phyloP scores from a whole-genome alignment of 2,329 filamentous ascomycete genomes.

The Seiridium unicorne region DNA sequence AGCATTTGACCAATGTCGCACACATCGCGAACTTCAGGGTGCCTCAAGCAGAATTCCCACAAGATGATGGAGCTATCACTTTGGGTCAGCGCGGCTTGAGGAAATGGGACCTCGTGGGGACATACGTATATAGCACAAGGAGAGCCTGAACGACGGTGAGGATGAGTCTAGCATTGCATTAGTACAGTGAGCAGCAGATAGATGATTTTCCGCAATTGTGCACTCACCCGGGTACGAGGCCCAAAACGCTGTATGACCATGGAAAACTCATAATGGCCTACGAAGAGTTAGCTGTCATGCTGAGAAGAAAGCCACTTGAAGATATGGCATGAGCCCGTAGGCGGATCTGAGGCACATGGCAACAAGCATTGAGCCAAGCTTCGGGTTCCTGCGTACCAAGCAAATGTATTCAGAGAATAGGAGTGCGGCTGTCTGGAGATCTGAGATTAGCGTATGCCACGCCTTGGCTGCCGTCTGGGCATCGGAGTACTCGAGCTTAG shows the following conservation, averaged over 20 bases:
- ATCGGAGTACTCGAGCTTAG: conserved; percentile 1
- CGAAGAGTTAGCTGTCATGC: conserved; percentile 12
- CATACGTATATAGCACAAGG: conserved; percentile 80
- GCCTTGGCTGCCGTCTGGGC: conserved; percentile 12
- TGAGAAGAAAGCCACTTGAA: neutral
- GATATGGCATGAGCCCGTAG: conserved; percentile 26
- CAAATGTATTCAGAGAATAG: conserved; percentile 97
- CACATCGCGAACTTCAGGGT: conserved; percentile 88
- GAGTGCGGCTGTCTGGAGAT: conserved; percentile 70
- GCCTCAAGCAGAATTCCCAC: conserved; percentile 81
- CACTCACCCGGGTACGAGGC: conserved; percentile 71
- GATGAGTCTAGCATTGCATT: conserved; percentile 53
- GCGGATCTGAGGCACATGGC: neutral
- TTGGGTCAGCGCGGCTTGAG: neutral
- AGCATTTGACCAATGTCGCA: conserved; percentile 96
- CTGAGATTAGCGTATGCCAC: conserved; percentile 11
- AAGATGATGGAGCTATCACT: conserved; percentile 19
- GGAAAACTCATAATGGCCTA: conserved; percentile 89
- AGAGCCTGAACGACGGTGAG: conserved; percentile 75
- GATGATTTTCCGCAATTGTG: conserved; percentile 8
- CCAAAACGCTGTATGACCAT: conserved; percentile 85
- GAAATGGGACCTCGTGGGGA: conserved; percentile 40
- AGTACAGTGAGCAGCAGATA: neutral
- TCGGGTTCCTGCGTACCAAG: conserved; percentile 42
- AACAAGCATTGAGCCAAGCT: neutral